Base-by-base conservation (phyloP, 805 yeast species). In the Lipomyces kockii region DNA sequence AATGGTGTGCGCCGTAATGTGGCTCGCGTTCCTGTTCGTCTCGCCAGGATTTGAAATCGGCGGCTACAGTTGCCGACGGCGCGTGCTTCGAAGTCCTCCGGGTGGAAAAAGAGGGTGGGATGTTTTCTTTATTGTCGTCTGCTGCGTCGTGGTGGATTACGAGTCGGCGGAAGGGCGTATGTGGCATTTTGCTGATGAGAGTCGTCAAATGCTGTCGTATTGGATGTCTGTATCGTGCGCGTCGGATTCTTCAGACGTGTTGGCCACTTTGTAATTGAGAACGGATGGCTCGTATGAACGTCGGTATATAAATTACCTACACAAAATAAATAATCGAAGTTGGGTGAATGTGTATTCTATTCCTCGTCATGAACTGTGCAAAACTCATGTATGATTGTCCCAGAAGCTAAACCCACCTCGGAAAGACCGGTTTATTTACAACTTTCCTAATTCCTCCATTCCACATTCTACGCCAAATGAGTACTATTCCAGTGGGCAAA, bases 51-150 rank as follows among this genome's bases (percentile, higher is more conserved):
- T 14, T 14, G 12, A 37, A 14, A 37, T 14, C 43, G 3, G 43
- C 49, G 20, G 11, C 7, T 17, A n/a, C 8, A 3, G 49, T 17
- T 43, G 9, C 7, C 9, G 49, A 43, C 22, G 49, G 5, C 20
- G 4, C 22, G 49, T 43, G 22, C 49, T 43, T 43, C 14, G 25
- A 7, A 17, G 12, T 43, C 22, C 49, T 6, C 6, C 20, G 3
- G 25, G 49, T 43, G 49, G 49, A 43, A 8, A 43, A 43, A 6
- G 46, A 25, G 2, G 65, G 65, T 14, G 69, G 69, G 17, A 66
- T 54, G 46, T 66, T 66, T 43, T 66, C 69, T 27, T 66, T 66
- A 55, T 66, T 62, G 39, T 58, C 25, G 52, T 65, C 68, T 37
- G 25, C 46, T n/a, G 20, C 35, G 27, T 58, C 60, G 60, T 37